Evolutionary conservation across 1,139 yeast species (phyloP), one percentile per base, ranked within the genome.

Genomic region (Yamadazyma friedrichii): DNA sequence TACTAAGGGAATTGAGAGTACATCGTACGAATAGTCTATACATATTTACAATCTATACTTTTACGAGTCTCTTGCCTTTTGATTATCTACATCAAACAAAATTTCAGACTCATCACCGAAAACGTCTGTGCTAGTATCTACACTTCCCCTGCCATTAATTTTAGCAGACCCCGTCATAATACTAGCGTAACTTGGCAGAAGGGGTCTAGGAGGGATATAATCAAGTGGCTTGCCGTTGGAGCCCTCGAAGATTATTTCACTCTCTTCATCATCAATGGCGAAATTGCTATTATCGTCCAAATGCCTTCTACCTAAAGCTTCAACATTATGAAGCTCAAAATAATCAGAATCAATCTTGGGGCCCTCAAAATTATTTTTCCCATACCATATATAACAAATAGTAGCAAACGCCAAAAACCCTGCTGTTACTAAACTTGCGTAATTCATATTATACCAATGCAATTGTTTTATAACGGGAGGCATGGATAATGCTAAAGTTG

Each of bases 401-500:
- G 79, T 64, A 2, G 84, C 78, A 30, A 76, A 53, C 0, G 67
- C 53, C 1, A 77, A 59, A 48, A 83, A 80, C 1, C 72, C 53
- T 0, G 69, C 42, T 44, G 83, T 77, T 3, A 83, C 93, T 13
- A 76, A 74, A 15, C 81, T 61, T 0, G 95, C 87, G 56, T 85
- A 88, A 59, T 88, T 88, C 91, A 88, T 84, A 8, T 80, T 71
- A 15, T 59, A 58, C 53, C 77, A 72, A 4, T 79, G 76, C 12
- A 88, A 76, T 31, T 60, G 49, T 41, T 85, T 86, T 42, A 84
- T 69, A 32, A 80, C 80, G 0, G 91, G 84, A 2, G 95, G 95
- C 58, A 85, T 65, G 50, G 93, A 84, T 36, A 88, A 71, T 2
- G 84, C 69, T 34, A 84, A 64, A 44, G 81, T 70, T 42, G 87